Base-by-base conservation (phyloP, 2,329 filamentous ascomycete genomes). In the Phialocephala sp. region DNA sequence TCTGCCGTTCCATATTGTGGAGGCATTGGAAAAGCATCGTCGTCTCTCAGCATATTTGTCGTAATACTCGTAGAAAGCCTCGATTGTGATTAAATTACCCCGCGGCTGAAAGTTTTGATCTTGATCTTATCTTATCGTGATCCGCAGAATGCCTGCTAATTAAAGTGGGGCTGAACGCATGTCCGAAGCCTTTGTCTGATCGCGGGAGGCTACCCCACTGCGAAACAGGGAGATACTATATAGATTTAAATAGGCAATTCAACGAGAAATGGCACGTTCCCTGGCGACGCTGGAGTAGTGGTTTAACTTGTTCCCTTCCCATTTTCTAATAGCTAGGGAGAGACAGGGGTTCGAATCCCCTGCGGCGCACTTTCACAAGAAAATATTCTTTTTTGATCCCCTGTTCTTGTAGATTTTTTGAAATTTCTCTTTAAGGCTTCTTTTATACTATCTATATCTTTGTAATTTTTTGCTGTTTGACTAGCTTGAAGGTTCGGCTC, bases 271-370 rank as follows among this genome's bases (percentile, higher is more conserved):
- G 37, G 6, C 27, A 32, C 3, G 27, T 32, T 50, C 22, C 24
- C 11, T 50, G 35, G 67, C 63, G 61, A 37, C 39, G 54, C 66
- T 72, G 64, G 65, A 68, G 70, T 68, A 72, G 70, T 69, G 69
- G 70, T 71, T 61, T 71, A 72, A 68, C 71, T 68, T 60, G 60
- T 71, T 69, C 65, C 66, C 71, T 71, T 69, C 71, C 71, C 71
- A 72, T 47, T 37, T 57, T 57, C 32, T 15, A 22, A 39, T 52
- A 22, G 39, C 20, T 18, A 72, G 70, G 66, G 64, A 69, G 68
- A 69, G 66, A 71, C 70, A 57, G 57, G 68, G 56, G 70, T 72
- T 69, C 69, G 52, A 71, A 68, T 63, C 69, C 58, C 65, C 63
- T 52, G 64, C 58, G 45, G 47, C 59, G 68, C 68, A 68, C 2